Conservation (phyloP, 495 filamentous ascomycete genomes). For the Talaromyces trachyspermus region DNA sequence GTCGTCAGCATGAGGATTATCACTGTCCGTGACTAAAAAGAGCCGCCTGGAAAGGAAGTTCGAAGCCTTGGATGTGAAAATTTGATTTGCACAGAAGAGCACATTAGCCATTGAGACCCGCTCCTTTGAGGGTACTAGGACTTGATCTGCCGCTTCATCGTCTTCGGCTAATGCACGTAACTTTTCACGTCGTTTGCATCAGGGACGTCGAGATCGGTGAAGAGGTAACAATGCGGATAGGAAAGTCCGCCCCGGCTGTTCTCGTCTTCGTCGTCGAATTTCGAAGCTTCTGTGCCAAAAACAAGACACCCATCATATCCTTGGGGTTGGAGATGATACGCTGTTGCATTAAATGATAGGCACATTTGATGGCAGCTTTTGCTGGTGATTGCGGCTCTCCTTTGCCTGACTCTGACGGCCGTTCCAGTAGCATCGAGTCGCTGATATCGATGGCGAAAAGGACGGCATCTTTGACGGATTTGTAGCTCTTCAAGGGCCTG, state of each 20-base stretch:
- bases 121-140: constrained; percentile 64
- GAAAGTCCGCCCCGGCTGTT: constrained; percentile 50
- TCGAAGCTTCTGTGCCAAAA: constrained; percentile 83
- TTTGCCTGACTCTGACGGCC: constrained; percentile 63
- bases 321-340: constrained; percentile 93
- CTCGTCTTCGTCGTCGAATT: constrained; percentile 65
- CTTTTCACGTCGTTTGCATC: constrained; percentile 77
- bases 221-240: constrained; percentile 89
- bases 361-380: constrained; percentile 84
- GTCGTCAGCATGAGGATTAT: constrained; percentile 71
- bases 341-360: constrained; percentile 93
- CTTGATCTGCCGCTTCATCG: constrained; percentile 51
- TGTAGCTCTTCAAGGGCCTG: constrained; percentile 72
- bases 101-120: constrained; percentile 79
- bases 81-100: constrained; percentile 90
- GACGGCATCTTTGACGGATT: constrained; percentile 89
- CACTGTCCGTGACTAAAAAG: constrained; percentile 94
- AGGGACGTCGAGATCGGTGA: constrained; percentile 83
- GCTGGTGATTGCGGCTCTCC: constrained; percentile 61
- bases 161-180: constrained; percentile 70
- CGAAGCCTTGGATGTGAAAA: constrained; percentile 90
- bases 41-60: constrained; percentile 89
- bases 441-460: constrained; percentile 95
- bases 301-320: constrained; percentile 96
- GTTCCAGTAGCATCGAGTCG: constrained; percentile 73